Conservation (phyloP, 129 eudicot genomes). For the Ambrosia artemisiifolia region DNA sequence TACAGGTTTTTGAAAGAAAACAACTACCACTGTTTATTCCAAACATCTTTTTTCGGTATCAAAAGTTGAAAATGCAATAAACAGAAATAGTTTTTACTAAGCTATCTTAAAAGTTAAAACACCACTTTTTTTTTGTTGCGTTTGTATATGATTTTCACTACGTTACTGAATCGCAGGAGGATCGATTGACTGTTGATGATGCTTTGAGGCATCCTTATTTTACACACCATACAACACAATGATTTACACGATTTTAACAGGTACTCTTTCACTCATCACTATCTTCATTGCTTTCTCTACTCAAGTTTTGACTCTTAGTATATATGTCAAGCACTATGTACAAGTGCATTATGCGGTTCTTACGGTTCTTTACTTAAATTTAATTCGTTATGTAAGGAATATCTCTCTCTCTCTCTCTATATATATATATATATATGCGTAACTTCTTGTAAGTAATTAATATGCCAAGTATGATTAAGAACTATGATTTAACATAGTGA, state of each 20-base stretch:
- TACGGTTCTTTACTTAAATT: too few relatives aligned
- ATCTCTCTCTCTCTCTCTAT: too few relatives aligned
- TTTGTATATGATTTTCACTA: neutral
- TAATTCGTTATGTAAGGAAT: too few relatives aligned
- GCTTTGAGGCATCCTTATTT: slow-evolving; percentile 93
- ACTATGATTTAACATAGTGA: neutral
- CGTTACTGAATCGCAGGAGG: slow-evolving; percentile 57
- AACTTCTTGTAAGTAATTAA: neutral
- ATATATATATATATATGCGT: too few relatives aligned
- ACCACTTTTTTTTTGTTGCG: neutral
- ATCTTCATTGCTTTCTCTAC: neutral
- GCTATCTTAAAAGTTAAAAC: neutral
- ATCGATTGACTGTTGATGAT: slow-evolving; percentile 77
- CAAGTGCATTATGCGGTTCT: too few relatives aligned
- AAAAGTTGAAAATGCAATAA: neutral
- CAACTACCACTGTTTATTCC: neutral
- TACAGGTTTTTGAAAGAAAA: neutral
- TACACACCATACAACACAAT: slow-evolving; percentile 27
- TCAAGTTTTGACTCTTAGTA: too few relatives aligned
- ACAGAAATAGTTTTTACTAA: neutral
- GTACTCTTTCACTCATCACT: slow-evolving; percentile 6
- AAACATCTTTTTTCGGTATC: neutral
- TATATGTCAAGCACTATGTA: too few relatives aligned
- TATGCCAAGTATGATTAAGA: neutral
- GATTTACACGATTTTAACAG: slow-evolving; percentile 17